phyloP scores from a whole-genome alignment of 1,139 yeast genomes.

The Maudiozyma humilis region DNA sequence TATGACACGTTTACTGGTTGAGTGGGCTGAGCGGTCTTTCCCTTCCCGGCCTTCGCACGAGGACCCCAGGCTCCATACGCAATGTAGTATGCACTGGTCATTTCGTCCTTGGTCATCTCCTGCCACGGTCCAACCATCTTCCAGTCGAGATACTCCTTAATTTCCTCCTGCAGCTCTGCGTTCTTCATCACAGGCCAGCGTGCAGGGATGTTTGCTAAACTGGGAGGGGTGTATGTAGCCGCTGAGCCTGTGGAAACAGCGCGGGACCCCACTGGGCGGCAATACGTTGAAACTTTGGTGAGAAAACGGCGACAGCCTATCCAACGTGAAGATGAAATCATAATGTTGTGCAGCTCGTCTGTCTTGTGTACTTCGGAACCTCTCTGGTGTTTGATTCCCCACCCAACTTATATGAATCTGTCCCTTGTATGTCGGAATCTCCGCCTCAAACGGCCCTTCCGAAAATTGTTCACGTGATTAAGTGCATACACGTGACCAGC shows the following conservation, averaged over 20 bases:
- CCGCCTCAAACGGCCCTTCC: too few relatives aligned
- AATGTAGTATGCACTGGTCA: constrained; percentile 31
- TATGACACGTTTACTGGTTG: constrained; percentile 9
- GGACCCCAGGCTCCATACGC: constrained; percentile 28
- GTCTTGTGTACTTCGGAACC: too few relatives aligned
- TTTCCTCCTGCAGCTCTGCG: constrained; percentile 36
- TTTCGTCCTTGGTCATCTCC: constrained; percentile 31
- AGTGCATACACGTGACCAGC: neutral
- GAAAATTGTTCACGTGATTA: too few relatives aligned
- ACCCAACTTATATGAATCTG: too few relatives aligned
- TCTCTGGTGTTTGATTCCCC: too few relatives aligned
- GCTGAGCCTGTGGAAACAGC: neutral
- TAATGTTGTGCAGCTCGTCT: too few relatives aligned
- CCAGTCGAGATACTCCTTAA: constrained; percentile 38
- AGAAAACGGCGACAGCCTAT: too few relatives aligned
- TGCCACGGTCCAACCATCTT: constrained; percentile 38
- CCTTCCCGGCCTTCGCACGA: constrained; percentile 11
- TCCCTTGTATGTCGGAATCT: too few relatives aligned
- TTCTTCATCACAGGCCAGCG: constrained; percentile 35
- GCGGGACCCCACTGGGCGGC: too few relatives aligned
- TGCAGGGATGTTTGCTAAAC: constrained; percentile 12
- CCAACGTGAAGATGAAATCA: too few relatives aligned
- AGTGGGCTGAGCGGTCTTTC: constrained; percentile 7
- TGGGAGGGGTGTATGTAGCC: constrained; percentile 22
- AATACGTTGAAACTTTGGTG: too few relatives aligned